Base-by-base conservation (phyloP, 2,329 filamentous ascomycete genomes). In the Penicillium sp. region DNA sequence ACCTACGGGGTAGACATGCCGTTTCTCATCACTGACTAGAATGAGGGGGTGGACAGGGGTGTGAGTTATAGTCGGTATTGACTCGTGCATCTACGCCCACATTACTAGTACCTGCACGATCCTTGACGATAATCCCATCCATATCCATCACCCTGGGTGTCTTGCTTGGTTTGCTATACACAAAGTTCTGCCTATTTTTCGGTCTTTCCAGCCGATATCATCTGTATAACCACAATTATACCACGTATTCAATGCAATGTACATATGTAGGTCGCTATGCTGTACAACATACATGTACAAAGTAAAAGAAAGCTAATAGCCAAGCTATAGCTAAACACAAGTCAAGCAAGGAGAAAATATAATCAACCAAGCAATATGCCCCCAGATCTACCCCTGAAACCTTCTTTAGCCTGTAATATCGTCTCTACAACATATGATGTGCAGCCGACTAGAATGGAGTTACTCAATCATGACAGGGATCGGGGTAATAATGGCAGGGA, bases 331-430 rank as follows among this genome's bases (percentile, higher is more conserved):
- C 10, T 27, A 27, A 27, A 45, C 3, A 27, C 10, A 2, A 19
- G 5, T 19, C 29, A 50, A 41, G 45, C 19, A 55, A 50, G 53
- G 37, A 27, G 53, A 33, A 35, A 21, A 37, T 6, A 42, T 31
- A 31, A 8, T 9, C 12, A 25, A n/a, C 17, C 19, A 54, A 35
- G 12, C 37, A 38, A 25, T 33, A 27, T 13, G 19, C 19, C 40
- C 40, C 41, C 41, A 21, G 45, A 55, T 43, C 45, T 50, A 37
- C 53, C 53, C 53, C 53, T 55, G 46, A 50, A 50, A n/a, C 8
- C 17, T n/a, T 48, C 33, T 33, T 33, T 40, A 25, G 23, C 31
- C 50, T 45, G 21, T 19, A 35, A 33, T 25, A 35, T 23, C 12
- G 31, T 13, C 12, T 33, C 12, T 6, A 33, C 31, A 13, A 33